These are phyloP conservation scores for Ogataea degrootiae DNA, from an alignment of 805 yeast genomes.

Conservation along the genomic window DNA sequence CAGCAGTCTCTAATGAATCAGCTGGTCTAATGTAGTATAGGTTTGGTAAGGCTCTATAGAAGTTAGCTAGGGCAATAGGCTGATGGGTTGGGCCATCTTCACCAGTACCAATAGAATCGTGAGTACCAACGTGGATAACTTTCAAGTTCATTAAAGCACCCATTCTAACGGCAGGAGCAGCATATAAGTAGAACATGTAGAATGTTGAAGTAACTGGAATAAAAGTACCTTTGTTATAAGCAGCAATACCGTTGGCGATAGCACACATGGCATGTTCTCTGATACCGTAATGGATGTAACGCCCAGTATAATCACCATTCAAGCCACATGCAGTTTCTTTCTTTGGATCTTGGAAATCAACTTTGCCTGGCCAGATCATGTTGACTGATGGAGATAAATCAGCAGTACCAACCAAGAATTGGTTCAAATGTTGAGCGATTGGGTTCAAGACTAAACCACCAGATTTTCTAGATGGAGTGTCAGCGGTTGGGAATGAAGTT, in stretches of 20 bases:
- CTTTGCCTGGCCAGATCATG: conserved; percentile 78
- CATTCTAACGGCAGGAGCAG: conserved; percentile 83
- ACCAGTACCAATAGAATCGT: conserved; percentile 86
- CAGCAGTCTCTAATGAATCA: conserved; percentile 83
- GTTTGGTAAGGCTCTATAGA: conserved; percentile 76
- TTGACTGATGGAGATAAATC: conserved; percentile 90
- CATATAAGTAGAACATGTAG: conserved; percentile 84
- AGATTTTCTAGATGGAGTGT: conserved; percentile 91
- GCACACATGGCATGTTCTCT: conserved; percentile 99
- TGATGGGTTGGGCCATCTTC: conserved; percentile 94
- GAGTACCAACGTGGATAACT: conserved; percentile 82
- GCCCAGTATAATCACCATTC: conserved; percentile 78
- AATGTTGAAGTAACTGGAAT: conserved; percentile 41
- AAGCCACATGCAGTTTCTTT: conserved; percentile 41
- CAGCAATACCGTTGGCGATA: conserved; percentile 93
- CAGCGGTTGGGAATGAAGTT: conserved; percentile 69
- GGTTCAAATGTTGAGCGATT: conserved; percentile 58
- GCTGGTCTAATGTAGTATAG: conserved; percentile 85
- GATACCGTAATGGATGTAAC: conserved; percentile 95
- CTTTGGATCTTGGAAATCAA: conserved; percentile 87
- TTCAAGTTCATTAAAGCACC: conserved; percentile 80
- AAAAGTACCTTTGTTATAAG: conserved; percentile 91
- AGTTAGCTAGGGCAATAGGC: conserved; percentile 83
- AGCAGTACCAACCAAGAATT: conserved; percentile 89
- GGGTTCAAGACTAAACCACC: conserved; percentile 74